phyloP scores from a whole-genome alignment of 495 filamentous ascomycete species.

The Niebla homalea region DNA sequence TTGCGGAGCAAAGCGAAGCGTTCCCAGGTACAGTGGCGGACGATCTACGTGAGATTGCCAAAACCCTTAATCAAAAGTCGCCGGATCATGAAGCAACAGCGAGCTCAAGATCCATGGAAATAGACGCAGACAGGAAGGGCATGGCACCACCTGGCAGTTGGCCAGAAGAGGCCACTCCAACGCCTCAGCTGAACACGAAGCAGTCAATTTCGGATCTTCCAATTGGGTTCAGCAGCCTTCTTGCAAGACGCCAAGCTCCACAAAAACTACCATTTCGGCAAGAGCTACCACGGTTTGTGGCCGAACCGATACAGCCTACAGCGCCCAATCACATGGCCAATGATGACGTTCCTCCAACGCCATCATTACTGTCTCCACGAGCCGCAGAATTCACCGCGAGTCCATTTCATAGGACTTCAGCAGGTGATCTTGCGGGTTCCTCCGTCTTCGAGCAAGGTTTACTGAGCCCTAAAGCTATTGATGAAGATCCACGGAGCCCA shows the following conservation, averaged over 20 bases:
- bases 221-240: constrained; percentile 16
- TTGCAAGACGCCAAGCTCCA: constrained; percentile 9
- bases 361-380: constrained; percentile 35
- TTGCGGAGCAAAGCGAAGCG: constrained; percentile 1
- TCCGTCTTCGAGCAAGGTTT: constrained; percentile 22
- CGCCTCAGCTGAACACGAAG: background rate
- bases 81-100: background rate
- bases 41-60: constrained; percentile 9
- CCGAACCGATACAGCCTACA: background rate
- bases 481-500: constrained; percentile 37
- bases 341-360: constrained; percentile 26
- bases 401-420: constrained; percentile 22
- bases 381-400: constrained; percentile 34
- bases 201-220: constrained; percentile 8
- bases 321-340: constrained; percentile 23
- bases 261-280: constrained; percentile 9
- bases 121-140: background rate
- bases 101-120: background rate
- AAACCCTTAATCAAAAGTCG: background rate
- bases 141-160: constrained; percentile 1
- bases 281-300: constrained; percentile 1
- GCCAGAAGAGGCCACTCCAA: background rate
- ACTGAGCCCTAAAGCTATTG: constrained; percentile 16
- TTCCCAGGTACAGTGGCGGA: constrained; percentile 5
- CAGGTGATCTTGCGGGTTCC: constrained; percentile 25